phyloP scores from a whole-genome alignment of 1,139 yeast species.

The Blastobotrys petasosporus region DNA sequence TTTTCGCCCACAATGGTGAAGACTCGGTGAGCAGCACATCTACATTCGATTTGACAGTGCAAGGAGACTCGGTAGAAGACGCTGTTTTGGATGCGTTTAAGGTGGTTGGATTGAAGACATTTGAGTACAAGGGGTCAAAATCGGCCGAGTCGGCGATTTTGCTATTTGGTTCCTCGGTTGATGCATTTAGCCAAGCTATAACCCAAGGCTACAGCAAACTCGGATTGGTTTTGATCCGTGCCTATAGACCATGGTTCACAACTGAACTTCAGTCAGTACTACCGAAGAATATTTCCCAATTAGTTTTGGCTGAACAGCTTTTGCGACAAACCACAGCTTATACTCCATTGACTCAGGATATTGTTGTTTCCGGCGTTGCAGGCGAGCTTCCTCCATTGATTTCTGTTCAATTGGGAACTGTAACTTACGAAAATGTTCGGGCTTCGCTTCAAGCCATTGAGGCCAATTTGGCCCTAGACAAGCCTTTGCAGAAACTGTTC shows the following conservation, averaged over 20 bases:
- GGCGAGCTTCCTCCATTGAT: conserved; percentile 41
- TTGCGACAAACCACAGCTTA: conserved; percentile 45
- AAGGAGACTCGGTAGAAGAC: conserved; percentile 25
- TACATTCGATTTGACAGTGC: conserved; percentile 11
- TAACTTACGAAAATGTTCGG: conserved; percentile 41
- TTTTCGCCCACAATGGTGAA: conserved; percentile 32
- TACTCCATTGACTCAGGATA: conserved; percentile 69
- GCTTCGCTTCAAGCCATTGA: conserved; percentile 47
- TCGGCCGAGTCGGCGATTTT: conserved; percentile 49
- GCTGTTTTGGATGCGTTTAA: conserved; percentile 26
- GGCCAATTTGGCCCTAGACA: conserved; percentile 45
- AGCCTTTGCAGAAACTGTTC: conserved; percentile 59
- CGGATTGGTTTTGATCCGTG: conserved; percentile 53
- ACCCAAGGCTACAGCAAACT: conserved; percentile 36
- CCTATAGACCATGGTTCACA: conserved; percentile 67
- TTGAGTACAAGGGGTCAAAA: conserved; percentile 39
- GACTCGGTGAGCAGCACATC: neutral
- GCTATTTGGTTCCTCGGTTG: conserved; percentile 53
- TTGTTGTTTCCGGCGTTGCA: conserved; percentile 53
- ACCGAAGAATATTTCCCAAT: conserved; percentile 51
- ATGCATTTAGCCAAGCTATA: conserved; percentile 42
- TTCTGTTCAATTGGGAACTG: conserved; percentile 52
- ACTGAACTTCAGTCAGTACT: conserved; percentile 44
- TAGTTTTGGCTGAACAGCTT: conserved; percentile 62
- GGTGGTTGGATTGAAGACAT: conserved; percentile 32